These are phyloP conservation scores for Stentor coeruleus DNA, from an alignment of 73 alveolate genomes.

Conservation along the genomic window DNA sequence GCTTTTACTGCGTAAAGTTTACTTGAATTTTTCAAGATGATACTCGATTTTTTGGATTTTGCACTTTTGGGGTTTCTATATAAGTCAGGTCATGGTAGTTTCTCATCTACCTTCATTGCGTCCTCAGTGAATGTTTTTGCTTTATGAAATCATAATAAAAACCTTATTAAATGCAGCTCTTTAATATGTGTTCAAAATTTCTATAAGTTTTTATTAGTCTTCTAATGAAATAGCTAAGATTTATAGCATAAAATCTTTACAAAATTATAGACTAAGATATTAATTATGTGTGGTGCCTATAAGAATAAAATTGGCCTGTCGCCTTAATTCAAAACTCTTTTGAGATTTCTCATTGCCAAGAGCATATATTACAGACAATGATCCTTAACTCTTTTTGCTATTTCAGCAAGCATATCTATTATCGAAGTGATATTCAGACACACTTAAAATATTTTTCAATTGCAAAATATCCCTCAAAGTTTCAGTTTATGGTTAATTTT, in stretches of 20 bases:
- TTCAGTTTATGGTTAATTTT: too few relatives aligned
- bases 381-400: not conserved
- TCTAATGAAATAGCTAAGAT: too few relatives aligned
- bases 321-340: conserved; percentile 3
- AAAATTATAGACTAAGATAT: too few relatives aligned
- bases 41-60: not conserved
- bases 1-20: not conserved
- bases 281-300: not conserved
- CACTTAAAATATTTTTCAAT: too few relatives aligned
- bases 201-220: too few relatives aligned
- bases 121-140: conserved; percentile 12
- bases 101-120: not conserved
- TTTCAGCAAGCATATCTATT: not conserved
- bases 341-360: not conserved
- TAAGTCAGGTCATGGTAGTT: conserved; percentile 18
- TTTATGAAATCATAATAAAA: too few relatives aligned
- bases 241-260: too few relatives aligned
- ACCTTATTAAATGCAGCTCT: too few relatives aligned
- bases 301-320: not conserved
- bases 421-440: too few relatives aligned
- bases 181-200: too few relatives aligned
- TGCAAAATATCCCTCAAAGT: too few relatives aligned
- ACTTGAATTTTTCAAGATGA: not conserved
- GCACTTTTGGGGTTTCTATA: not conserved
- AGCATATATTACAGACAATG: not conserved